Conservation (phyloP, 2,329 filamentous ascomycete genomes). For the Hortaea sp. region DNA sequence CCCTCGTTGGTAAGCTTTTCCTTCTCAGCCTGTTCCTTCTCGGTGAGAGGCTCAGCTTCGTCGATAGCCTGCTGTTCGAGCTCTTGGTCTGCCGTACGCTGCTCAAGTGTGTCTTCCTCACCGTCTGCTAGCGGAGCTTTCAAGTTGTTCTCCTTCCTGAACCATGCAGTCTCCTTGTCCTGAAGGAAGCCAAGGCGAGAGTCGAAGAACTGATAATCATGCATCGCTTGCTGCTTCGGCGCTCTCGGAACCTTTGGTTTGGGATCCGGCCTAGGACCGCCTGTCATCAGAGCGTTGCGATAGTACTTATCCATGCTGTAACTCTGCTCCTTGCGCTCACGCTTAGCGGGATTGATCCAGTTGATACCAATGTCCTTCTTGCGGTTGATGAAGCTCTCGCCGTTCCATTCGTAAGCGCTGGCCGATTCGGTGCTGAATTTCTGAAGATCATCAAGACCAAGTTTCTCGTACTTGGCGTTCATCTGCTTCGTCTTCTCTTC, state of each 20-base stretch:
- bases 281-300: slow-evolving; percentile 75
- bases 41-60: slow-evolving; percentile 74
- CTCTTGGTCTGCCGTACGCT: slow-evolving; percentile 78
- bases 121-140: slow-evolving; percentile 86
- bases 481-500: slow-evolving; percentile 83
- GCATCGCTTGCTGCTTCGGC: slow-evolving; percentile 81
- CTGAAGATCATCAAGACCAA: slow-evolving; percentile 92
- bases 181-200: slow-evolving; percentile 75
- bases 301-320: slow-evolving; percentile 99
- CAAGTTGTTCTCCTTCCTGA: slow-evolving; percentile 92
- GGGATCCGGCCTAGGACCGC: slow-evolving; percentile 66
- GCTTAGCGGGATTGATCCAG: slow-evolving; percentile 98
- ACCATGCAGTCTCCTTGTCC: slow-evolving; percentile 90
- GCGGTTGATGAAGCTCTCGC: slow-evolving; percentile 78
- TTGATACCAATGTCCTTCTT: slow-evolving; percentile 78
- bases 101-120: slow-evolving; percentile 73
- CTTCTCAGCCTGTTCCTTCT: slow-evolving; percentile 84
- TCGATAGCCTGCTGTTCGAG: slow-evolving; percentile 89
- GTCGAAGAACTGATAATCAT: slow-evolving; percentile 97
- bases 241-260: slow-evolving; percentile 95
- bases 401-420: slow-evolving; percentile 92
- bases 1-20: slow-evolving; percentile 70
- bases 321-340: slow-evolving; percentile 93
- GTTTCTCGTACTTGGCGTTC: slow-evolving; percentile 89
- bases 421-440: slow-evolving; percentile 89